phyloP scores from a whole-genome alignment of 1,284 basidiomycete species.

The Stygiomarasmius scandens region DNA sequence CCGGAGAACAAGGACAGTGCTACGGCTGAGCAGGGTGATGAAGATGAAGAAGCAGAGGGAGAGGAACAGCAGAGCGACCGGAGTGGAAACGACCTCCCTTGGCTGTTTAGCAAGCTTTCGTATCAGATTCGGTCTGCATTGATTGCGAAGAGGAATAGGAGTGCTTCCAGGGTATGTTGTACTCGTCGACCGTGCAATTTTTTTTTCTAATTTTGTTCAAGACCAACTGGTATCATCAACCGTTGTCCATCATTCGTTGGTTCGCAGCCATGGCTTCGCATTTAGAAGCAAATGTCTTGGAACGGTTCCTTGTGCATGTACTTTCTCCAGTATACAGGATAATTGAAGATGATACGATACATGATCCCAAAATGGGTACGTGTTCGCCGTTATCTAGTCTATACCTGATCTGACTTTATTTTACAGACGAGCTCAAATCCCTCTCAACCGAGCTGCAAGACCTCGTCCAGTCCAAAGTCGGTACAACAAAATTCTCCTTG shows the following conservation, averaged over 20 bases:
- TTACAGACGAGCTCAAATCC: conserved; percentile 79
- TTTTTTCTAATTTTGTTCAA: conserved; percentile 19
- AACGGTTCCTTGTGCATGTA: conserved; percentile 81
- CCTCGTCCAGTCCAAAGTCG: conserved; percentile 85
- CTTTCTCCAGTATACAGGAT: conserved; percentile 88
- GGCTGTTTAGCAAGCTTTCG: conserved; percentile 94
- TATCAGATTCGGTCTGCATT: conserved; percentile 82
- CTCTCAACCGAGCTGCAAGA: conserved; percentile 87
- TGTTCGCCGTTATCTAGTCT: conserved; percentile 18
- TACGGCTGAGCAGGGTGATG: conserved; percentile 35
- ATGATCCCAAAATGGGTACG: conserved; percentile 80
- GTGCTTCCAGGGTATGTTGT: conserved; percentile 48
- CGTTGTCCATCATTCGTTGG: conserved; percentile 85
- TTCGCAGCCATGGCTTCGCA: conserved; percentile 88
- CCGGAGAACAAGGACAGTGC: conserved; percentile 33
- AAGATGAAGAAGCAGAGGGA: conserved; percentile 30
- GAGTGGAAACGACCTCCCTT: conserved; percentile 72
- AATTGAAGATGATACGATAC: conserved; percentile 81
- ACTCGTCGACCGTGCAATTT: conserved; percentile 6
- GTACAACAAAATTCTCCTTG: conserved; percentile 77
- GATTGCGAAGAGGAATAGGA: conserved; percentile 63
- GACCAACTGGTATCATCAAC: conserved; percentile 76
- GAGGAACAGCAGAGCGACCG: conserved; percentile 34
- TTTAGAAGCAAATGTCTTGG: conserved; percentile 61
- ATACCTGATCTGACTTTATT: not conserved